Evolutionary conservation across 331 rosid genomes (phyloP).

Genomic region (Acacia concinna): DNA sequence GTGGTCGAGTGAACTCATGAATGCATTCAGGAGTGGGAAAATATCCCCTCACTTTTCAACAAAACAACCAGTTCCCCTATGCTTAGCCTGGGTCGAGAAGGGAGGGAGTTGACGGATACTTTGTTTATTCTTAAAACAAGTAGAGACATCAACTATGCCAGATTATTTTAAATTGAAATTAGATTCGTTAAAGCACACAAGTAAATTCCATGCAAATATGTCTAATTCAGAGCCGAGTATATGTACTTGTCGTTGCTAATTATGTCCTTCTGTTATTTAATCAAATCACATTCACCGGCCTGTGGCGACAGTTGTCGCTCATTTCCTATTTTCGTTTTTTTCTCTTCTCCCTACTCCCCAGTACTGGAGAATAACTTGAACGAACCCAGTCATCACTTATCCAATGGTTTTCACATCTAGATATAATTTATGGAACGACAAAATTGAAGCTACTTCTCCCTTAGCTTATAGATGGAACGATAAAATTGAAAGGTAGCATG

Average conservation of each 20-base stretch:
- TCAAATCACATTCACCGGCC: neutral
- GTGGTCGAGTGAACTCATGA: neutral
- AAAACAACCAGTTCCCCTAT: neutral
- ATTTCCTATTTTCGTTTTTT: neutral
- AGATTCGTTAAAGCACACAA: neutral
- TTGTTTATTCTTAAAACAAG: neutral
- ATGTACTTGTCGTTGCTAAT: neutral
- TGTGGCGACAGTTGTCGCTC: neutral
- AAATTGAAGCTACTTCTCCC: neutral
- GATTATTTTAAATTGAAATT: neutral
- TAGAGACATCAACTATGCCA: neutral
- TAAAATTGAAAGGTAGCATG: neutral
- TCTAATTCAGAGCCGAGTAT: neutral
- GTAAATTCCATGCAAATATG: neutral
- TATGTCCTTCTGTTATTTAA: neutral
- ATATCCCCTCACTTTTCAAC: neutral
- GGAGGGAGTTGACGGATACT: neutral
- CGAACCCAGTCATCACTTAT: slow-evolving; percentile 1
- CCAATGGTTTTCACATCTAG: slow-evolving; percentile 6
- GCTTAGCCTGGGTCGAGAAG: neutral
- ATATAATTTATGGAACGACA: too few species aligned
- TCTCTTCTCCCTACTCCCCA: neutral
- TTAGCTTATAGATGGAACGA: slow-evolving; percentile 1
- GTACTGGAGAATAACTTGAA: slow-evolving; percentile 18
- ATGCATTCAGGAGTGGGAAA: neutral